Evolutionary conservation across 495 filamentous ascomycete species (phyloP), one percentile per base, ranked within the genome.

Genomic region (Cercophora samala): DNA sequence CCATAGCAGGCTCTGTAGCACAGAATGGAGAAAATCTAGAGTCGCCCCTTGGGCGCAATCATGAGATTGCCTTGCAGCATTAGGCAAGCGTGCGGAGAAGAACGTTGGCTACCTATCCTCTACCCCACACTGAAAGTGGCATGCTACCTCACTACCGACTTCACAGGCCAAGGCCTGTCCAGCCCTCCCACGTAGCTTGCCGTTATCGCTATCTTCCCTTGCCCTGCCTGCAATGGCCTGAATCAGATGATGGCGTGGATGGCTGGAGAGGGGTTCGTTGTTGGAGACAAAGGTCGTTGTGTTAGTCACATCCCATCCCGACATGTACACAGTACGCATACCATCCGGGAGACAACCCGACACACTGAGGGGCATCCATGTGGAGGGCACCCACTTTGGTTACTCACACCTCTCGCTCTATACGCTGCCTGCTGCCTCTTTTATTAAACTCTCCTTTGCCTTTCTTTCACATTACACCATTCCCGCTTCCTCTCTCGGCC

Each of bases 241-340:
- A 65, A 63, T 63, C 62, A 67, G 66, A 66, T 73, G 69, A 73
- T 73, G 69, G 37, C 37, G 37, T 46, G 37, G 37, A 46, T 46
- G 6, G 29, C 37, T 46, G 37, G 26, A 29, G 37, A 46, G 37
- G 37, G 37, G 37, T 46, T 46, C 66, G 71, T 67, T 37, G 37
- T 58, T 71, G 69, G 60, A 61, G 69, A 71, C 69, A 71, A 64
- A 59, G 37, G 29, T 18, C 13, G 5, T 9, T 9, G 11, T 46
- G 37, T 46, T 46, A 46, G 37, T 46, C 37, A 46, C 37, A 46
- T 46, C 37, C 37, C 37, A 46, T 3, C 29, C 29, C 3, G 29
- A 4, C 29, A 32, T 5, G 37, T 46, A 18, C 37, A 46, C 37
- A 46, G 37, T 46, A 46, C 37, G 37, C 37, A 46, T 46, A 46